phyloP scores from a whole-genome alignment of 2,329 filamentous ascomycete genomes.

The Ilyonectria destructans region DNA sequence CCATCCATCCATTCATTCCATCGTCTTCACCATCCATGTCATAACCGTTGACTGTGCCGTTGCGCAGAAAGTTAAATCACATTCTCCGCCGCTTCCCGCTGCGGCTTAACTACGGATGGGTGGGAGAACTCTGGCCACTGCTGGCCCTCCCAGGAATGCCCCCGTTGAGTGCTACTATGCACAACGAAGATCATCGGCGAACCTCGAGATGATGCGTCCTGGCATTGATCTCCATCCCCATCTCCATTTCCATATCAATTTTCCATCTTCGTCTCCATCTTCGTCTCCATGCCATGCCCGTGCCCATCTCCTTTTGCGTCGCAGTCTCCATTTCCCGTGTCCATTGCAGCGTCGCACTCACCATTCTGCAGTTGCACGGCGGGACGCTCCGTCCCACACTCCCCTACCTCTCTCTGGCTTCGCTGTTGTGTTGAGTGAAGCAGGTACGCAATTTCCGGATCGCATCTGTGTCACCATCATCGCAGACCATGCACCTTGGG shows the following conservation, averaged over 20 bases:
- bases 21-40: constrained; percentile 10
- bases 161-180: constrained; percentile 9
- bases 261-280: not conserved
- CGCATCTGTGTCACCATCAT: constrained; percentile 9
- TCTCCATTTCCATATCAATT: constrained; percentile 11
- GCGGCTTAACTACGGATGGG: constrained; percentile 5
- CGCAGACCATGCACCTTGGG: not conserved
- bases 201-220: constrained; percentile 6
- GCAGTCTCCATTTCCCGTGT: not conserved
- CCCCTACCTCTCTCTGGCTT: constrained; percentile 1
- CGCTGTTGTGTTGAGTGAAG: constrained; percentile 8
- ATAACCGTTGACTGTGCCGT: not conserved
- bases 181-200: constrained; percentile 17
- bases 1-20: not conserved
- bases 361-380: constrained; percentile 11
- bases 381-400: constrained; percentile 5
- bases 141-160: constrained; percentile 14
- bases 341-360: constrained; percentile 23
- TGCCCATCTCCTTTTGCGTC: constrained; percentile 2
- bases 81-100: constrained; percentile 1
- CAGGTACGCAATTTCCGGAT: constrained; percentile 10
- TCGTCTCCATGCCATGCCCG: constrained; percentile 5
- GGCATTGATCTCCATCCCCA: constrained; percentile 22
- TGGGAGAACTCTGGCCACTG: constrained; percentile 2
- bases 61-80: constrained; percentile 16